phyloP scores from a whole-genome alignment of 2,329 filamentous ascomycete species.

The Colletotrichum musae region DNA sequence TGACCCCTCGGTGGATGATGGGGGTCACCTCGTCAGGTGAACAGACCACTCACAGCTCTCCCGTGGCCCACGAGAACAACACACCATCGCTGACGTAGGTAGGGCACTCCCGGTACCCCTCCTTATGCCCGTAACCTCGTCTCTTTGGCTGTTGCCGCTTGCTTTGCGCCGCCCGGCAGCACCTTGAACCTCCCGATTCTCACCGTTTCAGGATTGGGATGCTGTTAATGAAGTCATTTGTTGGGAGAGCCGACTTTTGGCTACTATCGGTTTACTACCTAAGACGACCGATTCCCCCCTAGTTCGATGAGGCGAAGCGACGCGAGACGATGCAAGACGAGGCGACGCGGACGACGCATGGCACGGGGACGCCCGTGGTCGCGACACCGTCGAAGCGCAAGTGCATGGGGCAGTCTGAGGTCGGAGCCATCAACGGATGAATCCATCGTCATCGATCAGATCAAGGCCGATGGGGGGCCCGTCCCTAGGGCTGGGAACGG shows the following conservation, averaged over 20 bases:
- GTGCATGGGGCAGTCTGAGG: constrained; percentile 33
- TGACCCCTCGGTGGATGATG: constrained; percentile 40
- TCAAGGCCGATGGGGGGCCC: constrained; percentile 18
- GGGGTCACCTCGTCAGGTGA: constrained; percentile 38
- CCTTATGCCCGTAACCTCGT: constrained; percentile 23
- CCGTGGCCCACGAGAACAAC: constrained; percentile 40
- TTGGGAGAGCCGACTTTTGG: constrained; percentile 24
- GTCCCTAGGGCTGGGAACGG: constrained; percentile 6
- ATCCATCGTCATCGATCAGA: constrained; percentile 37
- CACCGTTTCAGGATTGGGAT: constrained; percentile 35
- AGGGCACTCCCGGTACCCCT: constrained; percentile 30
- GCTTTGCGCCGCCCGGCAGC: not conserved
- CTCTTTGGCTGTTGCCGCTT: not conserved
- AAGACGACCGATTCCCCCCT: constrained; percentile 5
- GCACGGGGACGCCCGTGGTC: constrained; percentile 35
- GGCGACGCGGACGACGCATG: constrained; percentile 34
- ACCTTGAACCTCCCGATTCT: constrained; percentile 24
- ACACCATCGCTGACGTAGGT: constrained; percentile 39
- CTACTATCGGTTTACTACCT: constrained; percentile 32
- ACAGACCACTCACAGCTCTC: constrained; percentile 36
- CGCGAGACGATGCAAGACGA: constrained; percentile 27
- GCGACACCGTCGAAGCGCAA: constrained; percentile 35
- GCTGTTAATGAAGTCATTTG: constrained; percentile 25
- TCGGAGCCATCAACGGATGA: constrained; percentile 30
- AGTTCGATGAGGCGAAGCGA: constrained; percentile 33